Conservation (phyloP, 805 yeast species). For the Ogataea corticis region DNA sequence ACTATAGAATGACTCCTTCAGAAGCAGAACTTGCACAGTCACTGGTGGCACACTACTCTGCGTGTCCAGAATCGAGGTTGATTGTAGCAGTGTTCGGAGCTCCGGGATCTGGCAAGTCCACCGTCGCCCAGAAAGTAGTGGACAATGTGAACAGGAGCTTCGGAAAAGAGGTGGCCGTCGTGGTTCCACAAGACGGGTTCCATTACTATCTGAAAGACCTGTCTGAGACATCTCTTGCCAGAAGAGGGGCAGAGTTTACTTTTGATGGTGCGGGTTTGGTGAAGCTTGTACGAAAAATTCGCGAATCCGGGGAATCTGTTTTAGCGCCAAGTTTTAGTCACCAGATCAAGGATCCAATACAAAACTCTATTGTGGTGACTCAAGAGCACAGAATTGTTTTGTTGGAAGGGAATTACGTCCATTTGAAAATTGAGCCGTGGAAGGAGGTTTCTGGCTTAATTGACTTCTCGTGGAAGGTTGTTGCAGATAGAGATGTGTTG, state of each 20-base stretch:
- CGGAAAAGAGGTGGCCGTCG: slow-evolving; percentile 7
- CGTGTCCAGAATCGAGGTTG: slow-evolving; percentile 1
- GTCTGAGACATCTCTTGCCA: background rate
- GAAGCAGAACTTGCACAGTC: background rate
- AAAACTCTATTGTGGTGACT: slow-evolving; percentile 33
- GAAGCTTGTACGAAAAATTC: slow-evolving; percentile 19
- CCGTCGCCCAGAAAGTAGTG: slow-evolving; percentile 3
- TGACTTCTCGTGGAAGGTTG: slow-evolving; percentile 40
- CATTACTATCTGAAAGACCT: slow-evolving; percentile 40
- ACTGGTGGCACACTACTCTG: background rate
- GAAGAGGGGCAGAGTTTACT: slow-evolving; percentile 50
- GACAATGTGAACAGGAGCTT: slow-evolving; percentile 3
- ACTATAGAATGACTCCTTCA: background rate
- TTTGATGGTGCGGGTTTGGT: slow-evolving; percentile 37
- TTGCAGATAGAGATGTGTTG: slow-evolving; percentile 25
- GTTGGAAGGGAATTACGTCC: slow-evolving; percentile 44
- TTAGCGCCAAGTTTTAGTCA: slow-evolving; percentile 42
- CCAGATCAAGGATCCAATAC: slow-evolving; percentile 41
- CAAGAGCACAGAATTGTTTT: slow-evolving; percentile 33
- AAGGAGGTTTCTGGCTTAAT: slow-evolving; percentile 25
- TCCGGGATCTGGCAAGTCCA: slow-evolving; percentile 16
- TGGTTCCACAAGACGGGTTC: slow-evolving; percentile 35
- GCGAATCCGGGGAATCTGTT: slow-evolving; percentile 1
- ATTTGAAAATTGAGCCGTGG: slow-evolving; percentile 39
- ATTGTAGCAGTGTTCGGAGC: slow-evolving; percentile 15